Base-by-base conservation (phyloP, 2,329 filamentous ascomycete genomes). In the Proliferodiscus dingleyae region DNA sequence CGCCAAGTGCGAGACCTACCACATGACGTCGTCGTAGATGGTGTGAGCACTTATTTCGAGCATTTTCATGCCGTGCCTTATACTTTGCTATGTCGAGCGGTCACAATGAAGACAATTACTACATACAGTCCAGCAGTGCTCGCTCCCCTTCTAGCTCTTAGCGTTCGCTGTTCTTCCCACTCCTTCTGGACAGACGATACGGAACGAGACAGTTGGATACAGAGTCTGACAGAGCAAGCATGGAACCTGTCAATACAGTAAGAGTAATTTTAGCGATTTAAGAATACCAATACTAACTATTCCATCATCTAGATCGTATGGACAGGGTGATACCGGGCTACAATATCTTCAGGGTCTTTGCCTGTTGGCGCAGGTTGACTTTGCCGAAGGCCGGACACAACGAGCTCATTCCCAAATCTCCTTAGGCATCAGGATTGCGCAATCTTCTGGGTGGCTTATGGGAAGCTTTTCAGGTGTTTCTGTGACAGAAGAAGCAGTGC, bases 31-130 rank as follows among this genome's bases (percentile, higher is more conserved):
- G 18, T 53, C 19, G 41, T 51, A 36, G 51, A 53, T 41, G 51
- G 51, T 3, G 28, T 53, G 8, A 34, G 26, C 9, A 46, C 43
- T 15, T 53, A 53, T 26, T 51, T 53, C 16, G 46, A 46, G 8
- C 48, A 38, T 22, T 53, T 53, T n/a, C 51, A 53, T 45, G 45
- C 45, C n/a, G 48, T 51, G 18, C 51, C 51, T 23, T 53, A 53
- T 15, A 49, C 43, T 32, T 23, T 53, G 4, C 19, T 53, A 19
- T 39, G 43, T 16, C 45, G 39, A 26, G 18, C 30, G 7, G 30
- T 22, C 11, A 36, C 45, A 4, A 37, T 41, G 4, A 18, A 22
- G 11, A 23, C 36, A 5, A 29, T 24, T 22, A 15, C 16, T 5
- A 40, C 41, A 1, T n/a, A 47, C 3, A 29, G 24, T 26, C 38